These are phyloP conservation scores for Fusarium sp. DNA, from an alignment of 2,329 filamentous ascomycete species.

Conservation along the genomic window DNA sequence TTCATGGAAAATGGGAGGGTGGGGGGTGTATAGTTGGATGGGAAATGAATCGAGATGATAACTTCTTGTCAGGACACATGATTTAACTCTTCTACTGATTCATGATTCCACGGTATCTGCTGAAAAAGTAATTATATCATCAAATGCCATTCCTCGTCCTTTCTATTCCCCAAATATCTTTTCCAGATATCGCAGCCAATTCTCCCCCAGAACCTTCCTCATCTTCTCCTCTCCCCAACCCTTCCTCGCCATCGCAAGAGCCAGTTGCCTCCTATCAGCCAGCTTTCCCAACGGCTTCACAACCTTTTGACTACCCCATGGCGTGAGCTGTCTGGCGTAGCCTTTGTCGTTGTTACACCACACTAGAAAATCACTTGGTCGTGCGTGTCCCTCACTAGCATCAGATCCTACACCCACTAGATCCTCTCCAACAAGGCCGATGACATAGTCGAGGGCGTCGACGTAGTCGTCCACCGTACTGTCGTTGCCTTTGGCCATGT, in stretches of 20 bases:
- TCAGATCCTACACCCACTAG: conserved; percentile 54
- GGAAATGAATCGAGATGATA: too few relatives aligned
- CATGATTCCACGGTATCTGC: too few relatives aligned
- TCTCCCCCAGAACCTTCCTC: conserved; percentile 54
- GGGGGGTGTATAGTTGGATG: too few relatives aligned
- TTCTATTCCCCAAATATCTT: conserved; percentile 41
- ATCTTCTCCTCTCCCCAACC: conserved; percentile 55
- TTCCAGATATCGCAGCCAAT: conserved; percentile 54
- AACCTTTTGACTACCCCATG: conserved; percentile 56
- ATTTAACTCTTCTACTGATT: too few relatives aligned
- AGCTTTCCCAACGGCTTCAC: conserved; percentile 54
- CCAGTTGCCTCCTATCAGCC: conserved; percentile 50
- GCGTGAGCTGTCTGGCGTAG: conserved; percentile 52
- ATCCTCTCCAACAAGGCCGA: conserved; percentile 51
- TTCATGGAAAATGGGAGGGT: too few relatives aligned
- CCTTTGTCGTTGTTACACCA: conserved; percentile 58
- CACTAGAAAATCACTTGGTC: conserved; percentile 54
- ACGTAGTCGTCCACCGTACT: conserved; percentile 57
- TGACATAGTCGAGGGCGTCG: conserved; percentile 54
- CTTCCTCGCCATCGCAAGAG: conserved; percentile 52
- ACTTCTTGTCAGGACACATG: too few relatives aligned
- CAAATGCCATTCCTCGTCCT: too few relatives aligned
- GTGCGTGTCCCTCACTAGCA: conserved; percentile 53
- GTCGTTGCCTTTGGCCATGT: conserved; percentile 55
- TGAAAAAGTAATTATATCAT: too few relatives aligned